Percentiles rank a stretch among this genome's conserved stretches.
Evolutionary conservation across 371 early-diverging fungal genomes (phyloP).

Genomic region (Mortierella sp.): DNA sequence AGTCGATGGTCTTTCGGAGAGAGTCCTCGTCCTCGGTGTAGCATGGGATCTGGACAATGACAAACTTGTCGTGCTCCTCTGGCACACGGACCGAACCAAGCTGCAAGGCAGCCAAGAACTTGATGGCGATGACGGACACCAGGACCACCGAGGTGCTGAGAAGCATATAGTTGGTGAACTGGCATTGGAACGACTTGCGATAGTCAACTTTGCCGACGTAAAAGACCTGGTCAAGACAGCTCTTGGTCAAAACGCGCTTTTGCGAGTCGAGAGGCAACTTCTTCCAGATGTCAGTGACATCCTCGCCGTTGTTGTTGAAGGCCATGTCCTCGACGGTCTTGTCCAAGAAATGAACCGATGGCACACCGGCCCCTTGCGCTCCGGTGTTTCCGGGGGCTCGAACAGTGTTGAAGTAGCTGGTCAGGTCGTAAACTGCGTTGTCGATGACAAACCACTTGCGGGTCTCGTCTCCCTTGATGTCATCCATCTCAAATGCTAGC

Average conservation of each 20-base stretch:
- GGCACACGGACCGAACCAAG: conserved; percentile 82
- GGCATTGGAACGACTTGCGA: conserved; percentile 86
- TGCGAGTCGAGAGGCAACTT: conserved; percentile 71
- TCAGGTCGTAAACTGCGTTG: conserved; percentile 74
- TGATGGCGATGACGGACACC: conserved; percentile 90
- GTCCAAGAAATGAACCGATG: conserved; percentile 49
- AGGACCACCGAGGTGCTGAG: conserved; percentile 85
- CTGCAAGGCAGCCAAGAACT: conserved; percentile 94
- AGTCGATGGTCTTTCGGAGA: conserved; percentile 77
- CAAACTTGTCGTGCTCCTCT: conserved; percentile 91
- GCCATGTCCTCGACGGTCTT: conserved; percentile 63
- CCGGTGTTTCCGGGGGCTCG: conserved; percentile 46
- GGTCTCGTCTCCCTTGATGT: conserved; percentile 49
- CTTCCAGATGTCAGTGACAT: conserved; percentile 57
- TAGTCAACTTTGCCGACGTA: conserved; percentile 91
- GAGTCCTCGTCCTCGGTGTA: conserved; percentile 89
- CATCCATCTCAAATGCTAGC: conserved; percentile 57
- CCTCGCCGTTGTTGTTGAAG: conserved; percentile 75
- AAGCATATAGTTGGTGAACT: conserved; percentile 89
- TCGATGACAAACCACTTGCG: conserved; percentile 75
- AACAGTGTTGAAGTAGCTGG: conserved; percentile 60
- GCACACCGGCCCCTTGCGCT: conserved; percentile 66
- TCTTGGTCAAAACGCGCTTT: conserved; percentile 63
- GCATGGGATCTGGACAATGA: conserved; percentile 90
- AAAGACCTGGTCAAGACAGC: conserved; percentile 88